Percentiles rank a stretch among this genome's conserved stretches.
Conservation (phyloP, 225 moss, liverwort and hornwort species). For the Polytrichum formosum region DNA sequence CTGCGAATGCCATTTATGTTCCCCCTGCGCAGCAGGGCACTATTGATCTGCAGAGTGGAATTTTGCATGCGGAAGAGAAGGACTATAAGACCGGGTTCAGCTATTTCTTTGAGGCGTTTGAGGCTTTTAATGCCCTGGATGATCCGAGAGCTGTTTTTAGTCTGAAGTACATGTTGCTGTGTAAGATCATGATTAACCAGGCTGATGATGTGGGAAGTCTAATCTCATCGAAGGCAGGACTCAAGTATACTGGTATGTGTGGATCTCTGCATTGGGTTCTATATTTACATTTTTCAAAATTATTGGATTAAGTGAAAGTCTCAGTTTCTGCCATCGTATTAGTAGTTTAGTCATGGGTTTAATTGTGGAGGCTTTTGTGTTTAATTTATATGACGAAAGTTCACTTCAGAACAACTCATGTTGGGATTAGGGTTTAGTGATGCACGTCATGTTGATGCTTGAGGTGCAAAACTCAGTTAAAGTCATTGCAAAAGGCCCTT, state of each 20-base stretch:
- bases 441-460: conserved; percentile 7
- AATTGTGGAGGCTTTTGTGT: conserved; percentile 11
- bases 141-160: conserved; percentile 85
- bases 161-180: conserved; percentile 96
- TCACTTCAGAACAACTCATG: neutral
- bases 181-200: conserved; percentile 91
- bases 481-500: too few species aligned
- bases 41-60: conserved; percentile 92
- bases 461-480: too few species aligned
- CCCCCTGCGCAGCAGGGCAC: conserved; percentile 92
- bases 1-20: conserved; percentile 94
- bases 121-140: conserved; percentile 91
- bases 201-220: conserved; percentile 86
- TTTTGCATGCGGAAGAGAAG: conserved; percentile 92
- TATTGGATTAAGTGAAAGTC: neutral
- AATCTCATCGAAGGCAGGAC: conserved; percentile 90
- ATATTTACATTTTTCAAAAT: conserved; percentile 12
- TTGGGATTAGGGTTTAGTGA: conserved; percentile 21
- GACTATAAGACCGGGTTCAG: conserved; percentile 96
- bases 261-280: conserved; percentile 7
- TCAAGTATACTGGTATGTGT: conserved; percentile 77
- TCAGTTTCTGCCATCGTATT: conserved; percentile 1
- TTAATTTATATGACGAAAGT: too few species aligned
- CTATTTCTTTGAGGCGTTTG: conserved; percentile 96
- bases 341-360: neutral